Conservation (phyloP, 768 basidiomycete genomes). For the Lactarius sanguifluus region DNA sequence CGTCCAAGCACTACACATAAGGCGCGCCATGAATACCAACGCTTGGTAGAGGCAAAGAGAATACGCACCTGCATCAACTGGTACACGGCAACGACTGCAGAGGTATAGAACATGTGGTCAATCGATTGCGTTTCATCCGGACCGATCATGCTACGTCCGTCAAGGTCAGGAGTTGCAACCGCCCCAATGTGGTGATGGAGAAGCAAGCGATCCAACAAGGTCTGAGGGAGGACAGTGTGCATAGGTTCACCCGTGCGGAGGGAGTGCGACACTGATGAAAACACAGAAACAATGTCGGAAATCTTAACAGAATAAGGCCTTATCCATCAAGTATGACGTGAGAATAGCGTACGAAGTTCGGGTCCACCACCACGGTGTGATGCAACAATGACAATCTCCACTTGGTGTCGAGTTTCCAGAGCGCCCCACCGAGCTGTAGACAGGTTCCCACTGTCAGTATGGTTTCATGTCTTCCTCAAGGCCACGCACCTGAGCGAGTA, state of each 20-base stretch:
- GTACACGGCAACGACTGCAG: slow-evolving; percentile 23
- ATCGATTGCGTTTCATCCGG: slow-evolving; percentile 21
- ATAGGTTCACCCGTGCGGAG: slow-evolving; percentile 28
- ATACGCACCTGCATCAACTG: slow-evolving; percentile 21
- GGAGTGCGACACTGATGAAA: slow-evolving; percentile 28
- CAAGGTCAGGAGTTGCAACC: slow-evolving; percentile 5
- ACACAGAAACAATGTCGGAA: slow-evolving; percentile 46
- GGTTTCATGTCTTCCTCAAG: slow-evolving; percentile 5
- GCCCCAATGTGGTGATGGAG: slow-evolving; percentile 8
- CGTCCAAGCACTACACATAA: slow-evolving; percentile 23
- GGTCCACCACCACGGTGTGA: slow-evolving; percentile 52
- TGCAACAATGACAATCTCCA: slow-evolving; percentile 45
- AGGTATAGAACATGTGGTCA: slow-evolving; percentile 25
- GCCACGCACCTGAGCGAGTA: slow-evolving; percentile 39
- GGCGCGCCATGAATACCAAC: not conserved
- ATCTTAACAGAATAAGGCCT: slow-evolving; percentile 34
- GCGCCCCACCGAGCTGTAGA: slow-evolving; percentile 42
- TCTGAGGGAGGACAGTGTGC: slow-evolving; percentile 27
- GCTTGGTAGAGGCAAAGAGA: not conserved
- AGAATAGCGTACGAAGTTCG: slow-evolving; percentile 46
- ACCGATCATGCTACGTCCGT: slow-evolving; percentile 8
- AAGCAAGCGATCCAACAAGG: slow-evolving; percentile 25
- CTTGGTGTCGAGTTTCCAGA: slow-evolving; percentile 43
- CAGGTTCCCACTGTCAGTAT: not conserved
- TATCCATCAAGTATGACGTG: not conserved